phyloP scores from a whole-genome alignment of 176 grass and related monocot genomes.

The Typha latifolia region DNA sequence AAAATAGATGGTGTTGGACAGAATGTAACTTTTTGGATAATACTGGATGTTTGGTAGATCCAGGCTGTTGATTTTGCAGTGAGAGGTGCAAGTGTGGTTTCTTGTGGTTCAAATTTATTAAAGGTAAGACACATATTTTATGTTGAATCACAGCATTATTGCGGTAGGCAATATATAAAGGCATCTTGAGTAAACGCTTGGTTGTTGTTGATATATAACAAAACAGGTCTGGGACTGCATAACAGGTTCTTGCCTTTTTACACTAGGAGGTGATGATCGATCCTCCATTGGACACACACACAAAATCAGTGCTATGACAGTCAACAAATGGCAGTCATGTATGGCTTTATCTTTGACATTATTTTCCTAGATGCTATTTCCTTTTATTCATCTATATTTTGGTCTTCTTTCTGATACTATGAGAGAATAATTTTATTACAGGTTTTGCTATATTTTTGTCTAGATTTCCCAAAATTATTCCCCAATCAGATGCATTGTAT shows the following conservation, averaged over 20 bases:
- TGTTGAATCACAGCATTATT: not conserved
- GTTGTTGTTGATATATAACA: not conserved
- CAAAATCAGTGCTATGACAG: slow-evolving; percentile 93
- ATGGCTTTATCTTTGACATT: slow-evolving; percentile 23
- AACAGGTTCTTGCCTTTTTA: slow-evolving; percentile 95
- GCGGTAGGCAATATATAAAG: slow-evolving; percentile 1
- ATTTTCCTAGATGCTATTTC: not conserved
- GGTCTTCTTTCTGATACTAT: not conserved
- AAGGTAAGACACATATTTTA: slow-evolving; percentile 47
- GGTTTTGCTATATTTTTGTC: too few relatives aligned
- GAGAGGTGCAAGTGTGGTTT: slow-evolving; percentile 95
- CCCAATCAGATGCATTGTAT: too few relatives aligned
- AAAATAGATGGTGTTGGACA: slow-evolving; percentile 14
- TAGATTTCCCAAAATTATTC: too few relatives aligned
- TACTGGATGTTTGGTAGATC: slow-evolving; percentile 43
- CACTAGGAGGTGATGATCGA: slow-evolving; percentile 58
- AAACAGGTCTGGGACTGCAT: slow-evolving; percentile 97
- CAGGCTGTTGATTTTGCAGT: slow-evolving; percentile 87
- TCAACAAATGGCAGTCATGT: slow-evolving; percentile 99
- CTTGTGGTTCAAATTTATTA: slow-evolving; percentile 85
- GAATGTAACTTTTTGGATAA: slow-evolving; percentile 16
- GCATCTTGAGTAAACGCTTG: not conserved
- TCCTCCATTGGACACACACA: slow-evolving; percentile 58
- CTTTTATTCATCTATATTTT: slow-evolving; percentile 7
- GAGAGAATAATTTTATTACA: too few relatives aligned